phyloP scores from a whole-genome alignment of 2,329 filamentous ascomycete genomes.

The Teratosphaeria nubilosa region DNA sequence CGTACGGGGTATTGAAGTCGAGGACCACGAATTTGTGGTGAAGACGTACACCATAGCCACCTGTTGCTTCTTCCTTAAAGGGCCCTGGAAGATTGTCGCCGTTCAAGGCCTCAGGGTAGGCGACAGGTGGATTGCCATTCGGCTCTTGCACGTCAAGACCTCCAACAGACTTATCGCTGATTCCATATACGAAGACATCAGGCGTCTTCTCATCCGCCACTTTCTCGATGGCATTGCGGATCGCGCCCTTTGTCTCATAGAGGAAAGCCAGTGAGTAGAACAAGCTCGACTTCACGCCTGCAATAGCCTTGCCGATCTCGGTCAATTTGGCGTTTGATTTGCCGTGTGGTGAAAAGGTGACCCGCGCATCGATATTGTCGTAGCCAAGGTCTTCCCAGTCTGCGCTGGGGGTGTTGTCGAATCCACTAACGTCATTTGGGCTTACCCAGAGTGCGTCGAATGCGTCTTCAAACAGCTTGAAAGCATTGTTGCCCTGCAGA shows the following conservation, averaged over 20 bases:
- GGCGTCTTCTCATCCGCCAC: neutral
- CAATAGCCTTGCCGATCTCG: neutral
- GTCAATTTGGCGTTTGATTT: neutral
- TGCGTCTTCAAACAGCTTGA: neutral
- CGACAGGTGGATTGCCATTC: neutral
- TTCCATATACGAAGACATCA: neutral
- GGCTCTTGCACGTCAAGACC: neutral
- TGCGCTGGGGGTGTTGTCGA: neutral
- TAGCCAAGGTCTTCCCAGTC: neutral
- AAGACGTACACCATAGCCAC: neutral
- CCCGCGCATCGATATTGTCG: neutral
- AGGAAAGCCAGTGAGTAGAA: neutral
- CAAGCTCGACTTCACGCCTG: neutral
- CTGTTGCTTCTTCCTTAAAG: neutral
- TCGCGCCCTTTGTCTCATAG: neutral
- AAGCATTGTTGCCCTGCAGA: neutral
- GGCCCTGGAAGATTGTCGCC: neutral
- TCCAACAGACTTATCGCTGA: neutral
- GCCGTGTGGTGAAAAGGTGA: neutral
- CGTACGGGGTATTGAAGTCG: neutral
- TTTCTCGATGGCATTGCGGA: neutral
- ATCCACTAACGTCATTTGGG: neutral
- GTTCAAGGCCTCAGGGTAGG: neutral
- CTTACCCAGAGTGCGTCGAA: neutral
- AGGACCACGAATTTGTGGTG: conserved; percentile 1